Percentiles rank a stretch among this genome's conserved stretches.
These are phyloP conservation scores for Eutrema heterophyllum DNA, from an alignment of 345 rosid species.

Conservation along the genomic window DNA sequence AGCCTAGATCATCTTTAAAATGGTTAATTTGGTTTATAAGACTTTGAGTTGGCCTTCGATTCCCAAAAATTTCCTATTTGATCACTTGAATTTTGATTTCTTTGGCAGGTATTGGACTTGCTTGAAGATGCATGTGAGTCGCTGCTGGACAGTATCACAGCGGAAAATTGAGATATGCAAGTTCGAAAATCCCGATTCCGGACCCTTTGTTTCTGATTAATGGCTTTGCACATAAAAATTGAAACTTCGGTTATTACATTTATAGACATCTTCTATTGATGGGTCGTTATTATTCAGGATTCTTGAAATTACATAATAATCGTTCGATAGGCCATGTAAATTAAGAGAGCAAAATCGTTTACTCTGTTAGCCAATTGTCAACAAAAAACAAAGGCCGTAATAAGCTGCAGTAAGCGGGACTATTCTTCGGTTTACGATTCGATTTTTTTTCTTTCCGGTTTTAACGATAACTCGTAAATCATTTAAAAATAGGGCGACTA, in stretches of 20 bases:
- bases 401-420: no score
- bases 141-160: constrained; percentile 66
- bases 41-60: not conserved
- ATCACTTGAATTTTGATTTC: not conserved
- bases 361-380: no score
- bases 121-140: constrained; percentile 95
- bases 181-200: not conserved
- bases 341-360: no score
- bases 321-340: no score
- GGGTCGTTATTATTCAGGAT: no score
- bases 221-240: not conserved
- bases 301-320: no score
- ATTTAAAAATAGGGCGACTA: no score
- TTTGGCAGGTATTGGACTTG: constrained; percentile 66
- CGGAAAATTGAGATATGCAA: constrained; percentile 21
- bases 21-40: not conserved
- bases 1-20: not conserved
- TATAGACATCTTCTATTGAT: no score
- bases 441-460: no score
- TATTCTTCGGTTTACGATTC: no score
- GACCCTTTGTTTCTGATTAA: not conserved
- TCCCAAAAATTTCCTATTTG: not conserved
- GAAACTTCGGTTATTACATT: not conserved
- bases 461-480: no score
- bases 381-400: no score